A percentile compares a stretch with the other conserved stretches of the same genome.
Evolutionary conservation across 2,329 filamentous ascomycete species (phyloP).

Genomic region (Apiospora koreana): DNA sequence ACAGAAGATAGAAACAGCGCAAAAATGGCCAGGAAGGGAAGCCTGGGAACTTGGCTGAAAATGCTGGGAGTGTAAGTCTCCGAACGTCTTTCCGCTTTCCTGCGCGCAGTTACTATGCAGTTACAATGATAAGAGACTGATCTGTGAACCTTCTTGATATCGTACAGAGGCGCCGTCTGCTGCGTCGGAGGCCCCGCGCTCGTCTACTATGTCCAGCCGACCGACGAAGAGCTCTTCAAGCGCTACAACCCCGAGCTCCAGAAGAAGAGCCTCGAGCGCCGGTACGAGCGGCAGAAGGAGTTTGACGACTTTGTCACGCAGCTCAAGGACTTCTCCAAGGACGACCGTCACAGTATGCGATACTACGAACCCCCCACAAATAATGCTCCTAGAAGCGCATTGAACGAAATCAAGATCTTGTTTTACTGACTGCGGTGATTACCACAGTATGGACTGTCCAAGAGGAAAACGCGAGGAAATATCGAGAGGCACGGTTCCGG

Average conservation of each 20-base stretch:
- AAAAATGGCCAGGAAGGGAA: constrained; percentile 6
- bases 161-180: constrained; percentile 66
- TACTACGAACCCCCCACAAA: neutral
- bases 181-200: constrained; percentile 84
- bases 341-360: constrained; percentile 81
- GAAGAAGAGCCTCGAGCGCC: constrained; percentile 78
- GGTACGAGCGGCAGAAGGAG: constrained; percentile 75
- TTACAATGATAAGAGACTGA: neutral
- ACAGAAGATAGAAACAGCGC: neutral
- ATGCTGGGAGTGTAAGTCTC: constrained; percentile 8
- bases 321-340: constrained; percentile 88
- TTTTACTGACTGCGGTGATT: neutral
- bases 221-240: constrained; percentile 89
- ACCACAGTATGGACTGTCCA: constrained; percentile 49
- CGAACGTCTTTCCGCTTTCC: neutral
- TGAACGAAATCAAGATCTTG: neutral
- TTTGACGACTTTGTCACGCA: constrained; percentile 85
- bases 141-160: neutral
- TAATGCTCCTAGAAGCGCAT: neutral
- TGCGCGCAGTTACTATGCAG: neutral
- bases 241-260: constrained; percentile 95
- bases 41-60: constrained; percentile 8
- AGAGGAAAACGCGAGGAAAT: constrained; percentile 38
- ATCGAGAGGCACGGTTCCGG: constrained; percentile 34
- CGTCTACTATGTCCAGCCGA: constrained; percentile 76